Base-by-base conservation (phyloP, 2,329 filamentous ascomycete species). In the Verticillium longisporum region DNA sequence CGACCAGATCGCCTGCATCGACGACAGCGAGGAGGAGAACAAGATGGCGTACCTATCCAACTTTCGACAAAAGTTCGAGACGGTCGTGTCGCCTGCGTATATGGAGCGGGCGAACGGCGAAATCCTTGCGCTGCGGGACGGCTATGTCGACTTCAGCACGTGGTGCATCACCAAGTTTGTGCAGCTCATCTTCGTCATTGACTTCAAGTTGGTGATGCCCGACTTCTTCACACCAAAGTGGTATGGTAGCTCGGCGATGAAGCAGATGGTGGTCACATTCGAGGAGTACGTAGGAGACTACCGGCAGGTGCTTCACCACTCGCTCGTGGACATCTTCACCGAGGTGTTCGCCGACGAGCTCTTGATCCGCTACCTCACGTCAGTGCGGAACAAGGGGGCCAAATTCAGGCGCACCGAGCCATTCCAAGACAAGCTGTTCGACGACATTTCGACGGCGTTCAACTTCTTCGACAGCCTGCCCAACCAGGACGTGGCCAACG, bases 1-100 rank as follows among this genome's bases (percentile, higher is more conserved):
- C 77, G 95, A 99, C 76, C 95, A 99, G 74, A 98, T 99, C 72
- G 93, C 93, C 61, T 97, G 92, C 75, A 97, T 99, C 70, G 95
- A 98, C 73, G 96, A 98, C 71, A 89, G 89, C 66, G 89, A 91
- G 63, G 89, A 91, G 59, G 86, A 87, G 59, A 86, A 85, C 62
- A 87, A 89, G 36, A 79, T 90, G 32, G 91, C 90, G 34, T 97
- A 97, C 77, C 83, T 98, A 57, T 88, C 91, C 4, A 88, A 89
- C 69, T 97, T 97, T 84, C 87, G 87, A 67, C 86, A 88, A 67
- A 91, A 95, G 70, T 89, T 96, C 71, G 89, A 91, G 71, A 83
- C 90, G 2, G 80, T 95, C 37, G 90, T 97, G 55, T 89, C 91
- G 57, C 85, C 90, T 26, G 86, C 87, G 63, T 97, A 96, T 75